These are phyloP conservation scores for Purshia tridentata DNA, from an alignment of 306 rosid species.

Conservation along the genomic window DNA sequence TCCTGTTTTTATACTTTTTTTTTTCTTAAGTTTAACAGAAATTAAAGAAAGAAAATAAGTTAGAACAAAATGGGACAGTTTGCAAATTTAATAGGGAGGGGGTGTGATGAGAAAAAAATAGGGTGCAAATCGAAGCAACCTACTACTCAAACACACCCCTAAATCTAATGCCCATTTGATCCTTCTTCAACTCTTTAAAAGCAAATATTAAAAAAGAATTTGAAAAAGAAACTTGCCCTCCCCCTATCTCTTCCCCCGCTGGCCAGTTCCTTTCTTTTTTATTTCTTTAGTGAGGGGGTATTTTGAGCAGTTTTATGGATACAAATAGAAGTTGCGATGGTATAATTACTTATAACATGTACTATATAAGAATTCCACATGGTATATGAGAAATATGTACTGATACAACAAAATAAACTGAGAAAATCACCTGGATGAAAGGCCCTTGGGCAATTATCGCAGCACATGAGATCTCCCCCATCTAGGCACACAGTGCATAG, in stretches of 20 bases:
- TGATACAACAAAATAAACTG: neutral
- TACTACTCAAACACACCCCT: neutral
- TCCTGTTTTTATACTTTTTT: neutral
- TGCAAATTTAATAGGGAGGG: neutral
- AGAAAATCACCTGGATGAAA: constrained; percentile 66
- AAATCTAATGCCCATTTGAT: too few species aligned
- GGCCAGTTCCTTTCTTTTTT: neutral
- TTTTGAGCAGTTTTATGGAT: neutral
- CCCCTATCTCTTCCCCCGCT: neutral
- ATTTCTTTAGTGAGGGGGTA: neutral
- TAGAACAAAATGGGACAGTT: neutral
- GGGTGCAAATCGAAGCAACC: neutral
- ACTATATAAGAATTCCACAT: neutral
- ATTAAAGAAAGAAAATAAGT: neutral
- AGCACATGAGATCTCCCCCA: constrained; percentile 86
- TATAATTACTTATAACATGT: neutral
- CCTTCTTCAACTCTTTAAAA: neutral
- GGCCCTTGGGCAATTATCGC: constrained; percentile 93
- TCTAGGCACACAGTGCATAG: constrained; percentile 77
- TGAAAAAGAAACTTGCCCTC: neutral
- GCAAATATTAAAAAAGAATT: neutral
- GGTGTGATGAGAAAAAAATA: neutral
- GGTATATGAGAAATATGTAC: neutral
- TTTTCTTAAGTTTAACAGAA: neutral
- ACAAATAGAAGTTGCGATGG: neutral